Conservation (phyloP, 768 basidiomycete species). For the Boletus reticulatus region DNA sequence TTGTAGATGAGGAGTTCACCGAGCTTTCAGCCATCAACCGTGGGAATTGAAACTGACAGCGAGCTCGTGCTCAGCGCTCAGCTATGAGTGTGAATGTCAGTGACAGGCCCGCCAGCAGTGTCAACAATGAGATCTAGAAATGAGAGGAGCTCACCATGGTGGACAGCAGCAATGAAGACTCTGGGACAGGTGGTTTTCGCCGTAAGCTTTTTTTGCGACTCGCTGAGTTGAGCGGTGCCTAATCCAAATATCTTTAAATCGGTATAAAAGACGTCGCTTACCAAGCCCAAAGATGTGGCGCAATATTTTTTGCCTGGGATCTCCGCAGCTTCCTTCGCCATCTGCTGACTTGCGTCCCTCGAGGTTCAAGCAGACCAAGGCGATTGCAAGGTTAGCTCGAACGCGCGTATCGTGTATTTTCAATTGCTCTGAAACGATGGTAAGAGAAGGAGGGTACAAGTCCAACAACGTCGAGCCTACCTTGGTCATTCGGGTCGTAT, state of each 20-base stretch:
- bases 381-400: constrained; percentile 17
- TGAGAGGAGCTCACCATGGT: too few relatives aligned
- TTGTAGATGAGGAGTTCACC: too few relatives aligned
- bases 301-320: constrained; percentile 3
- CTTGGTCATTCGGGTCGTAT: background rate
- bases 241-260: background rate
- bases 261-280: background rate
- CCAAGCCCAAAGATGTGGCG: constrained; percentile 19
- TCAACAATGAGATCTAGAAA: too few relatives aligned
- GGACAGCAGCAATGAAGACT: too few relatives aligned
- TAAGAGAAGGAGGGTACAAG: background rate
- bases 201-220: constrained; percentile 6
- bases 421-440: constrained; percentile 4
- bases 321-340: background rate
- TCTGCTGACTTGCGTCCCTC: background rate
- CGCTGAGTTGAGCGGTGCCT: constrained; percentile 4
- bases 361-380: constrained; percentile 7
- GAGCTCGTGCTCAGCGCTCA: too few relatives aligned
- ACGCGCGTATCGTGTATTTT: constrained; percentile 5
- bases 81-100: too few relatives aligned
- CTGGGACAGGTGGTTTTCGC: too few relatives aligned
- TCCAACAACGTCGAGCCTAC: background rate
- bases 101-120: too few relatives aligned
- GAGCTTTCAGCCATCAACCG: too few relatives aligned
- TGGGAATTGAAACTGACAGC: too few relatives aligned